Evolutionary conservation across 371 early-diverging fungal species (phyloP).

Genomic region (Nematocida displodere): DNA sequence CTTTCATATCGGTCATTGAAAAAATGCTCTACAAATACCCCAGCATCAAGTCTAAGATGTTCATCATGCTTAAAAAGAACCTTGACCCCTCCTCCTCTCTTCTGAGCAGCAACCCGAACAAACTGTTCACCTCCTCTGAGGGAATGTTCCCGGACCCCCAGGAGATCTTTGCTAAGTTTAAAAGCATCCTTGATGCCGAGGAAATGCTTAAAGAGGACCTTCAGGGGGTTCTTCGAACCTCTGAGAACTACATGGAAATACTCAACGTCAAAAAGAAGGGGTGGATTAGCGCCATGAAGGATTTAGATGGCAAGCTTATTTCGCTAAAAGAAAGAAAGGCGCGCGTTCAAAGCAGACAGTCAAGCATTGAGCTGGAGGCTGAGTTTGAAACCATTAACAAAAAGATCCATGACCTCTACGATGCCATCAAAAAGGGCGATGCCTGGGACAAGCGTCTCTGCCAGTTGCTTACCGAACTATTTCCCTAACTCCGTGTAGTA

Average conservation of each 20-base stretch:
- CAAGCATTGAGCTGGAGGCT: background rate
- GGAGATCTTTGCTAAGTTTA: constrained; percentile 1
- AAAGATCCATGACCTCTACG: background rate
- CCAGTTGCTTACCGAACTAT: background rate
- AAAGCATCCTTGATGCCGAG: constrained; percentile 7
- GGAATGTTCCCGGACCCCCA: background rate
- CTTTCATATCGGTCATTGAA: constrained; percentile 20
- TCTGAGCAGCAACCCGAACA: background rate
- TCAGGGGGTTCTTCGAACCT: background rate
- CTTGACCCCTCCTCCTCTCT: background rate
- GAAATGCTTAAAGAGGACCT: constrained; percentile 25
- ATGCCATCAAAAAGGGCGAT: background rate
- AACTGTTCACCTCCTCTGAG: background rate
- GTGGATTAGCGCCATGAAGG: background rate
- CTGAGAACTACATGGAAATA: background rate
- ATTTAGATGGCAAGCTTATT: background rate
- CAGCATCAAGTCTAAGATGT: constrained; percentile 1
- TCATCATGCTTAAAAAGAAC: background rate
- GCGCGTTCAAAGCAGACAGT: background rate
- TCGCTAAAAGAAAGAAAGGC: background rate
- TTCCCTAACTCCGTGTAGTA: constrained; percentile 36
- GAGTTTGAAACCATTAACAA: background rate
- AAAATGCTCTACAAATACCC: constrained; percentile 21
- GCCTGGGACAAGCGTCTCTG: background rate
- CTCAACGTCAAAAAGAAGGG: background rate